phyloP scores from a whole-genome alignment of 805 yeast species.

The Lachancea lanzarotensis region DNA sequence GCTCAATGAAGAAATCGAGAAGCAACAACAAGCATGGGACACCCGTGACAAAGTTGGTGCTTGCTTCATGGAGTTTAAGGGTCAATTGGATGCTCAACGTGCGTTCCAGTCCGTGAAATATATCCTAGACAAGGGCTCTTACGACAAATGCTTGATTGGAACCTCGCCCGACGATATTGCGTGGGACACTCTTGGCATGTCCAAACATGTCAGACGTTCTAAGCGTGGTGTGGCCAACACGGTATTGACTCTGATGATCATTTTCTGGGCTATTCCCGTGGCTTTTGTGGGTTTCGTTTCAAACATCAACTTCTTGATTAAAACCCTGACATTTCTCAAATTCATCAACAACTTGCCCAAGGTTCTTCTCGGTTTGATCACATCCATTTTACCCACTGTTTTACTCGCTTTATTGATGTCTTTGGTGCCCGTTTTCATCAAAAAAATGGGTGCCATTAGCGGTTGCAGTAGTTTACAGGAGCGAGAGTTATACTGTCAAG shows the following conservation, averaged over 20 bases:
- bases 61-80: conserved; percentile 72
- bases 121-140: conserved; percentile 38
- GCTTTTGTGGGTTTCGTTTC: conserved; percentile 96
- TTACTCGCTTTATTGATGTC: conserved; percentile 78
- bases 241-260: conserved; percentile 57
- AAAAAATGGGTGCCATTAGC: conserved; percentile 63
- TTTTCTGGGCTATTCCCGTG: conserved; percentile 95
- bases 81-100: conserved; percentile 81
- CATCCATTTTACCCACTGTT: conserved; percentile 82
- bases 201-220: conserved; percentile 48
- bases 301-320: conserved; percentile 68
- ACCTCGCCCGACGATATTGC: conserved; percentile 74
- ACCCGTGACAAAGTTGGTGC: conserved; percentile 52
- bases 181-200: conserved; percentile 69
- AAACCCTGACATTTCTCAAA: conserved; percentile 62
- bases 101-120: conserved; percentile 79
- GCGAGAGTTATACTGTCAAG: conserved; percentile 76
- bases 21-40: conserved; percentile 48
- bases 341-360: conserved; percentile 72
- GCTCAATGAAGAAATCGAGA: conserved; percentile 56
- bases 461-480: conserved; percentile 69
- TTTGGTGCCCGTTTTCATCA: conserved; percentile 77
- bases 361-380: conserved; percentile 69
- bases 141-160: conserved; percentile 47
- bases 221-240: conserved; percentile 56